Base-by-base conservation (phyloP, 345 rosid species). In the Lagerstroemia speciosa region DNA sequence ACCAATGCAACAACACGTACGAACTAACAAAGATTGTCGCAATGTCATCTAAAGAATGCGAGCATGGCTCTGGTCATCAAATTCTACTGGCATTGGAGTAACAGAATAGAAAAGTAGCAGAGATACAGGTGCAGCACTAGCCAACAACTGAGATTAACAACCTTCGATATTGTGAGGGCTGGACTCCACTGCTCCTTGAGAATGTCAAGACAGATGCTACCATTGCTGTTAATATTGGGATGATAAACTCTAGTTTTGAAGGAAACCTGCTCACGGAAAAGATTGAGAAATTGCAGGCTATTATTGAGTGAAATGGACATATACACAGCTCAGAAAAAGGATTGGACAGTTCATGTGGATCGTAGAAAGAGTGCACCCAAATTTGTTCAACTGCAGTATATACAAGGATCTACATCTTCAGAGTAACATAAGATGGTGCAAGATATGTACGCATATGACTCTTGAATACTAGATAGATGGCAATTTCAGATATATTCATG, bases 121-220 rank as follows among this genome's bases (percentile, higher is more conserved):
- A 10, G 2, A 14, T 9, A 58, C 0, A 29, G 14, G 32, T 11
- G 33, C 9, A 6, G 57, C 14, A 62, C 16, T 32, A 62, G n/a
- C 8, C n/a, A 8, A 2, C n/a, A 32, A 2, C 14, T 8, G 32
- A 26, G 32, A n/a, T n/a, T 17, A 65, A 5, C 5, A 45, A 67
- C 71, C 71, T 68, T 68, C 7, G 71, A 68, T 1, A 68, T n/a
- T 1, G 71, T 68, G 14, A 68, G 71, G 30, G 71, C 71, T 22
- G 71, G 71, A 58, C 71, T 68, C 71, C 71, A 68, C 62, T 68
- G 71, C 64, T 68, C 71, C 63, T 68, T 68, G 15, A 68, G 71
- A 52, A 68, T 68, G 64, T 68, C 71, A 29, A 68, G 71, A 58
- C 71, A 68, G 40, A 68, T 68, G 71, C 71, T 68, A 9, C 71